Conservation (phyloP, 176 grass and related monocot species). For the Carex pumila region DNA sequence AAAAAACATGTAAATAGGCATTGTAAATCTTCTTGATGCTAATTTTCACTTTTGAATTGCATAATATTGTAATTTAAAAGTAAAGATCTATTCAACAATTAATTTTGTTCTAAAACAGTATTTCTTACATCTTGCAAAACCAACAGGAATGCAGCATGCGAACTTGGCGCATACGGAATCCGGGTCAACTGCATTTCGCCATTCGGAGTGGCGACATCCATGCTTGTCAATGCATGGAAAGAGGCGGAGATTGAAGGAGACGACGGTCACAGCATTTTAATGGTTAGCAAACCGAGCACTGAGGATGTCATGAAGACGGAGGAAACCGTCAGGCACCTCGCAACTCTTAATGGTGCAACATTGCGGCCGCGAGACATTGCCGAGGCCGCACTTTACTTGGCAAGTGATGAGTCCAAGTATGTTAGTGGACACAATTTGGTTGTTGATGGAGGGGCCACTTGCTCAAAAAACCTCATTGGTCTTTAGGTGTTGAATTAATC, state of each 20-base stretch:
- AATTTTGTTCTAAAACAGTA: not conserved
- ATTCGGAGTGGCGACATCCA: conserved; percentile 89
- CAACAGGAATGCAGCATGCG: conserved; percentile 67
- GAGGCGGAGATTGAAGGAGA: conserved; percentile 28
- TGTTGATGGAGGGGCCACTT: conserved; percentile 89
- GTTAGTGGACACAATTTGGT: conserved; percentile 96
- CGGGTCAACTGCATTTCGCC: conserved; percentile 97
- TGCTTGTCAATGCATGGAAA: conserved; percentile 93
- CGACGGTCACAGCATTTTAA: conserved; percentile 14
- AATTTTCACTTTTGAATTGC: too few species aligned
- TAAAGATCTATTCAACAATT: not conserved
- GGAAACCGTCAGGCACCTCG: conserved; percentile 61
- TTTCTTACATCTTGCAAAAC: not conserved
- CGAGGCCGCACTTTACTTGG: conserved; percentile 81
- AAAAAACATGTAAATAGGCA: too few species aligned
- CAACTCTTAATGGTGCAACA: conserved; percentile 67
- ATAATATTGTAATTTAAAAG: too few species aligned
- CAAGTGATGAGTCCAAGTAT: conserved; percentile 86
- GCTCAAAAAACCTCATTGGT: conserved; percentile 73
- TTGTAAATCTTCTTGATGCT: too few species aligned
- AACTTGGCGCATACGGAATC: conserved; percentile 86
- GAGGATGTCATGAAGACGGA: conserved; percentile 82
- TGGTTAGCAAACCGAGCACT: conserved; percentile 23
- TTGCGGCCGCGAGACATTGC: conserved; percentile 71
- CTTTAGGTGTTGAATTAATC: conserved; percentile 20